Evolutionary conservation across 345 rosid species (phyloP).

Genomic region (Orychophragmus violaceus): DNA sequence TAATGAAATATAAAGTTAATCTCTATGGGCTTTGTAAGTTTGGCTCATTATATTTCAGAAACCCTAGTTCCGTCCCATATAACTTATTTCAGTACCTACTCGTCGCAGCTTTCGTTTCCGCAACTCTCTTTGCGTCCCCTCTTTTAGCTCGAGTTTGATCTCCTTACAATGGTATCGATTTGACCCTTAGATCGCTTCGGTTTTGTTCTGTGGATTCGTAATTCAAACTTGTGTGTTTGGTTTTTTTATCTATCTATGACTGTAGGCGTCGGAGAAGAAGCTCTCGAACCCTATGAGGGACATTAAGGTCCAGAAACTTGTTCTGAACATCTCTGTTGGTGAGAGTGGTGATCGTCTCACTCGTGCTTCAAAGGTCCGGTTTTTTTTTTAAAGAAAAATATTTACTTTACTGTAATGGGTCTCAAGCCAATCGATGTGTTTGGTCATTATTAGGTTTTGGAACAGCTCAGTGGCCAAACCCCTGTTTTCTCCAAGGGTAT

Average conservation of each 20-base stretch:
- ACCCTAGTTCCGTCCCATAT: background rate
- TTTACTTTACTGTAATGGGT: background rate
- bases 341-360: constrained; percentile 91
- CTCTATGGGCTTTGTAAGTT: too few relatives aligned
- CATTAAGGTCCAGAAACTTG: constrained; percentile 80
- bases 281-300: constrained; percentile 84
- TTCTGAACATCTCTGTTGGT: constrained; percentile 84
- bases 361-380: constrained; percentile 71
- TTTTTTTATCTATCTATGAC: background rate
- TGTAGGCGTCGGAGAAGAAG: constrained; percentile 82
- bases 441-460: constrained; percentile 25
- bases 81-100: background rate
- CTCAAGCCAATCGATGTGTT: background rate
- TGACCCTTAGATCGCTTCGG: background rate
- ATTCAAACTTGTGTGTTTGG: too few relatives aligned
- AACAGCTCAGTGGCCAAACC: constrained; percentile 35
- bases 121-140: background rate
- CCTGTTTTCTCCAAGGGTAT: constrained; percentile 35
- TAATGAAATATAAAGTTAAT: too few relatives aligned
- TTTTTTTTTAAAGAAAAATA: background rate
- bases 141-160: background rate
- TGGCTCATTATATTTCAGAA: too few relatives aligned
- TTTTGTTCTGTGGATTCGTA: background rate
- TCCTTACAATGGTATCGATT: constrained; percentile 7
- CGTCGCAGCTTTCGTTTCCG: background rate